Evolutionary conservation across 2,329 filamentous ascomycete species (phyloP).

Genomic region (Epichloe coenophiala): DNA sequence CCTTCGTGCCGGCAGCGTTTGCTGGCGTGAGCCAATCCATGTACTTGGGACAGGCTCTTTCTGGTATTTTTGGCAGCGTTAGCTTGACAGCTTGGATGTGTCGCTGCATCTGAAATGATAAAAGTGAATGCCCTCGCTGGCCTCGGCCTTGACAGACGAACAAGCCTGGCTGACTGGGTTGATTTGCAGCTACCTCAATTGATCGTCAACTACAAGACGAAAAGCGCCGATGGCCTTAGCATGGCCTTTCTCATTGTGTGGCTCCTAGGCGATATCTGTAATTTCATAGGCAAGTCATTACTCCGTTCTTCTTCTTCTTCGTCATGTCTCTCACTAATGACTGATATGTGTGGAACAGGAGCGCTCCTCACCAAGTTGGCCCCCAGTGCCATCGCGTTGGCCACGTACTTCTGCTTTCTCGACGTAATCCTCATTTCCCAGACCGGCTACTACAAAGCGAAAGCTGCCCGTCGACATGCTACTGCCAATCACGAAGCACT

Average conservation of each 20-base stretch:
- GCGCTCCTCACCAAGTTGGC: conserved; percentile 79
- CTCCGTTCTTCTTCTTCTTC: not conserved
- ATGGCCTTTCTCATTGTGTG: conserved; percentile 82
- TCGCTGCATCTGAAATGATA: not conserved
- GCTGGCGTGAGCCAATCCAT: conserved; percentile 12
- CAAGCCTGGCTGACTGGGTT: conserved; percentile 6
- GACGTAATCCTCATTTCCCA: conserved; percentile 77
- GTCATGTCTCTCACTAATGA: not conserved
- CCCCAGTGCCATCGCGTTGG: conserved; percentile 77
- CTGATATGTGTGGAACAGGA: conserved; percentile 32
- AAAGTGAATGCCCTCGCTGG: not conserved
- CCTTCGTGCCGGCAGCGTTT: conserved; percentile 14
- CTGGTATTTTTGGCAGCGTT: conserved; percentile 82
- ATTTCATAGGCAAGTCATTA: conserved; percentile 42
- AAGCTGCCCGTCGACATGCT: conserved; percentile 51
- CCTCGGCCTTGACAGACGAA: not conserved
- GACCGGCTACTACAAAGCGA: conserved; percentile 75
- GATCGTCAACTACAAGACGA: conserved; percentile 79
- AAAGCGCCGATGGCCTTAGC: conserved; percentile 81
- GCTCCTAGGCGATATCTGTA: conserved; percentile 73
- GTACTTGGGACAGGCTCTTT: conserved; percentile 44
- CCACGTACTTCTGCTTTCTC: conserved; percentile 84
- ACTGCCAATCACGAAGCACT: conserved; percentile 15
- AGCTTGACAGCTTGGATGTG: conserved; percentile 84
- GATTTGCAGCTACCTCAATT: conserved; percentile 65